Evolutionary conservation across 768 basidiomycete species (phyloP).

Genomic region (Rhodotorula taiwanensis): DNA sequence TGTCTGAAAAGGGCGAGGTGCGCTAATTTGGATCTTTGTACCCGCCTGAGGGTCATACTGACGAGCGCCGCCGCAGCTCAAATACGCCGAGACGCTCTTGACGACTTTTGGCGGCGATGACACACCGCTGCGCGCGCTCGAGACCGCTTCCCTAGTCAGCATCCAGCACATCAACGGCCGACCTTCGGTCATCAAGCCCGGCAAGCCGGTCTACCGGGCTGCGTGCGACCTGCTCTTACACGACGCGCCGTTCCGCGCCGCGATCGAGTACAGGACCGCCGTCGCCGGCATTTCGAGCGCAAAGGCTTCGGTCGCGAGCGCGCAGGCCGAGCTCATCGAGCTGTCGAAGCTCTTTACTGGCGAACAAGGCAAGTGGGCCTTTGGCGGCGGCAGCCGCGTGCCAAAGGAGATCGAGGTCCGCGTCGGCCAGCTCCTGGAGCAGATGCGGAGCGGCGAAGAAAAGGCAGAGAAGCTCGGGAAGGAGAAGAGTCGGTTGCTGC

Average conservation of each 20-base stretch:
- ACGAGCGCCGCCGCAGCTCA: slow-evolving; percentile 51
- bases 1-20: slow-evolving; percentile 57
- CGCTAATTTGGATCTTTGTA: slow-evolving; percentile 6
- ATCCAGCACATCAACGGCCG: slow-evolving; percentile 64
- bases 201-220: slow-evolving; percentile 79
- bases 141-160: slow-evolving; percentile 72
- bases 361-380: slow-evolving; percentile 47
- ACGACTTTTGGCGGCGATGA: slow-evolving; percentile 93
- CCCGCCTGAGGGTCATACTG: neutral
- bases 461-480: slow-evolving; percentile 66
- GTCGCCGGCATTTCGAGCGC: slow-evolving; percentile 8
- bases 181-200: slow-evolving; percentile 74
- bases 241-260: slow-evolving; percentile 51
- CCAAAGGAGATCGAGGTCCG: slow-evolving; percentile 55
- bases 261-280: slow-evolving; percentile 21
- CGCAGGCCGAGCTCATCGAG: slow-evolving; percentile 51
- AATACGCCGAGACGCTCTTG: slow-evolving; percentile 72
- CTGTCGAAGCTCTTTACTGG: slow-evolving; percentile 60
- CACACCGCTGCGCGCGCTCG: slow-evolving; percentile 68
- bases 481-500: slow-evolving; percentile 64
- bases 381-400: slow-evolving; percentile 46
- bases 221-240: slow-evolving; percentile 75
- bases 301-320: slow-evolving; percentile 54
- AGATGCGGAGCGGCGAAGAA: slow-evolving; percentile 62
- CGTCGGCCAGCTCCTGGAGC: slow-evolving; percentile 61